Evolutionary conservation across 2,329 filamentous ascomycete genomes (phyloP), one percentile per base, ranked within the genome.

Genomic region (Shiraia bambusicola): DNA sequence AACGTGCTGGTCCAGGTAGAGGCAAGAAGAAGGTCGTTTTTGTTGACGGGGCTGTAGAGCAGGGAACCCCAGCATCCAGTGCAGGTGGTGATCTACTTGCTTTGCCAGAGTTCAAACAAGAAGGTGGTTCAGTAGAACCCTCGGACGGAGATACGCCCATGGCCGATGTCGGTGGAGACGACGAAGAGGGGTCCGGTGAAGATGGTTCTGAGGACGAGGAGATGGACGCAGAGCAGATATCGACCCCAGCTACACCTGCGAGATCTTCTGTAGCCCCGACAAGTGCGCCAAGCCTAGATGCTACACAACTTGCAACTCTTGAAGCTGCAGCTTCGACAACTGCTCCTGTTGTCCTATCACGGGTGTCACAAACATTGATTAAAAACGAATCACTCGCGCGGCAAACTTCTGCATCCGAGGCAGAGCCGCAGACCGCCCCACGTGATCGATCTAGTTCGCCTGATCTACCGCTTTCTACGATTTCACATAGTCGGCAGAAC

Each of bases 1-100:
- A 72, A 34, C 91, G 87, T 34, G 91, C 86, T 34, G 86, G 88
- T 0, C 83, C 87, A 26, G 88, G 88, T 6, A 81, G 89, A 49
- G 88, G 88, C 49, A 92, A 86, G 76, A 87, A 84, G 69, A 88
- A 84, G 65, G 79, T 83, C 29, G 77, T 78, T 47, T 82, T 83
- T 74, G 56, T 63, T 28, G 73, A 73, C 55, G 72, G 76, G 74
- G 72, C 67, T 19, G 43, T 53, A 32, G 58, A 62, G 13, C 56
- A 63, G 45, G 56, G 49, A 17, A 59, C 57, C 12, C 59, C 62
- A 11, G 46, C 50, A 27, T 53, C 65, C 25, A 49, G 28, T 29
- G 37, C 49, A 27, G 54, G 55, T 27, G 51, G 50, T 29, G 58
- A 61, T 24, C 15, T 55, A 13, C 61, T 64, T 34, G 51, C 54